A percentile compares a stretch with the other conserved stretches of the same genome.
Conservation (phyloP, 164 flowering plant genomes). For the Echeveria elegans region DNA sequence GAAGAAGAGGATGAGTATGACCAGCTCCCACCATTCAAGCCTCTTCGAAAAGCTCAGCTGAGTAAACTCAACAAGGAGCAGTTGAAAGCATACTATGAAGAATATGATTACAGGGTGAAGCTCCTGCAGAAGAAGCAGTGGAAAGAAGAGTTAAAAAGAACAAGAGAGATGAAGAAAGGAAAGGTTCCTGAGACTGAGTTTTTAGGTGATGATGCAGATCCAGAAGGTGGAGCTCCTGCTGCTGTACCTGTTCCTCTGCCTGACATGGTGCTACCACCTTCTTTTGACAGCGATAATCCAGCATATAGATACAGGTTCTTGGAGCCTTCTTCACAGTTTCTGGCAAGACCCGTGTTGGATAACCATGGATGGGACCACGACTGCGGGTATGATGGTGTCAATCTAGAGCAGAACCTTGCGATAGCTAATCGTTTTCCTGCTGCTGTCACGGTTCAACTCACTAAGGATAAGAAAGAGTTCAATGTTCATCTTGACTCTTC, state of each 20-base stretch:
- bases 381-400: slow-evolving; percentile 91
- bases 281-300: slow-evolving; percentile 80
- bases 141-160: slow-evolving; percentile 76
- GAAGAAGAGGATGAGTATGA: slow-evolving; percentile 86
- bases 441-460: slow-evolving; percentile 55
- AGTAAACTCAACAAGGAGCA: slow-evolving; percentile 80
- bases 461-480: slow-evolving; percentile 93
- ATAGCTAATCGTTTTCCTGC: slow-evolving; percentile 53
- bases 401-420: slow-evolving; percentile 64
- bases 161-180: slow-evolving; percentile 65
- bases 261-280: slow-evolving; percentile 79
- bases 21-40: slow-evolving; percentile 93
- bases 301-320: slow-evolving; percentile 75
- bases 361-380: slow-evolving; percentile 97
- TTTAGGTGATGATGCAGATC: slow-evolving; percentile 52
- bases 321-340: slow-evolving; percentile 83
- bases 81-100: slow-evolving; percentile 83
- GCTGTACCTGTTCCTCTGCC: slow-evolving; percentile 85
- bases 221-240: slow-evolving; percentile 56
- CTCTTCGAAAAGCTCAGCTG: slow-evolving; percentile 66
- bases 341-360: slow-evolving; percentile 86
- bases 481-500: slow-evolving; percentile 85
- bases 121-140: slow-evolving; percentile 93
- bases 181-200: slow-evolving; percentile 26
- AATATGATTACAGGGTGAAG: slow-evolving; percentile 88